Evolutionary conservation across 352 stramenopile species (phyloP).

Genomic region (Phytophthora fragariae): DNA sequence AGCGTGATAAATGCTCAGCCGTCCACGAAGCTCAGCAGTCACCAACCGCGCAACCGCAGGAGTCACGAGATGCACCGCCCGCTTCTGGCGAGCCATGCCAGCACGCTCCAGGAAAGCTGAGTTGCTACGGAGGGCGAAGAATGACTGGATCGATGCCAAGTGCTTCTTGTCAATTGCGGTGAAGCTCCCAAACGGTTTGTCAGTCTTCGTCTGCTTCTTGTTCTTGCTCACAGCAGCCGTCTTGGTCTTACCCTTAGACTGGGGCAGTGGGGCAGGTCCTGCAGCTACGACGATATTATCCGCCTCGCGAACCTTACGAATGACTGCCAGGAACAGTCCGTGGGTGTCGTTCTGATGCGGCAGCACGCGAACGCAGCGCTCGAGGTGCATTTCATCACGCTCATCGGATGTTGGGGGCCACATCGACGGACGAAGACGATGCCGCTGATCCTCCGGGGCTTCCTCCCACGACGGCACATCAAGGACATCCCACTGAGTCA

Average conservation of each 20-base stretch:
- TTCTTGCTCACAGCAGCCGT: slow-evolving; percentile 26
- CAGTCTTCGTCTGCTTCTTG: slow-evolving; percentile 65
- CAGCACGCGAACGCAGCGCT: slow-evolving; percentile 94
- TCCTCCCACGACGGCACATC: slow-evolving; percentile 68
- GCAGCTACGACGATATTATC: slow-evolving; percentile 35
- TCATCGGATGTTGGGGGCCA: slow-evolving; percentile 80
- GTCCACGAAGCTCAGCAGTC: slow-evolving; percentile 44
- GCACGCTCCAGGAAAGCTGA: slow-evolving; percentile 65
- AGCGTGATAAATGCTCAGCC: slow-evolving; percentile 69
- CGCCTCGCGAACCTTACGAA: slow-evolving; percentile 79
- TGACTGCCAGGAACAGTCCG: slow-evolving; percentile 97
- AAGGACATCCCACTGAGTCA: slow-evolving; percentile 67
- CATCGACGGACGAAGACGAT: slow-evolving; percentile 79
- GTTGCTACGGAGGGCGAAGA: slow-evolving; percentile 53
- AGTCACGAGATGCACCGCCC: slow-evolving; percentile 74
- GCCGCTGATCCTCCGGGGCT: slow-evolving; percentile 55
- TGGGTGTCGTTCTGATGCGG: slow-evolving; percentile 98
- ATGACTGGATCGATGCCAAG: slow-evolving; percentile 43
- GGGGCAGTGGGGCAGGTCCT: slow-evolving; percentile 39
- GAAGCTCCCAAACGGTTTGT: slow-evolving; percentile 76
- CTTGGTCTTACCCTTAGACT: slow-evolving; percentile 38
- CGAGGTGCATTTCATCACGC: slow-evolving; percentile 68
- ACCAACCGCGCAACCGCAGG: slow-evolving; percentile 58
- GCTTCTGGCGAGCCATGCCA: slow-evolving; percentile 70
- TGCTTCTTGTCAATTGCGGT: slow-evolving; percentile 51